Percentiles rank a stretch among this genome's conserved stretches.
These are phyloP conservation scores for Diplodia corticola DNA, from an alignment of 2,329 filamentous ascomycete species.

Conservation along the genomic window DNA sequence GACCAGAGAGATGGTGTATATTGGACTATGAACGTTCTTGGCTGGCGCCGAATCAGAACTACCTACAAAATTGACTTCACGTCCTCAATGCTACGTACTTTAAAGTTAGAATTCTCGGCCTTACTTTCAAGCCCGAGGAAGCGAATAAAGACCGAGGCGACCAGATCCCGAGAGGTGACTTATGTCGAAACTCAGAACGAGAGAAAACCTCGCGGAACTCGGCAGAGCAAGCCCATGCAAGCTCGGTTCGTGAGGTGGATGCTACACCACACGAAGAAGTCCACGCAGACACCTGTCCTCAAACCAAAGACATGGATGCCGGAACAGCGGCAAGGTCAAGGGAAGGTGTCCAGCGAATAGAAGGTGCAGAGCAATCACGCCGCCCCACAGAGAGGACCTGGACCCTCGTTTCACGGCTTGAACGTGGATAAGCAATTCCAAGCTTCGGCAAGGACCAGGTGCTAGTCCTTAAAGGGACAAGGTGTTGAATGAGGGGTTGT, in stretches of 20 bases:
- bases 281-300: not conserved
- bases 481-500: not conserved
- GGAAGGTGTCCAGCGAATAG: not conserved
- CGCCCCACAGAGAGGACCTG: not conserved
- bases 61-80: too few relatives aligned
- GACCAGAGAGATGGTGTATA: too few relatives aligned
- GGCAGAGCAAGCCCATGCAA: not conserved
- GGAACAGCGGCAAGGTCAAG: not conserved
- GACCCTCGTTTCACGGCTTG: not conserved
- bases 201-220: not conserved
- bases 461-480: not conserved
- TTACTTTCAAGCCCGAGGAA: not conserved
- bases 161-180: not conserved
- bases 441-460: not conserved
- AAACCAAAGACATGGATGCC: not conserved
- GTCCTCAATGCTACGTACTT: too few relatives aligned
- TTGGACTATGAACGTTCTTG: too few relatives aligned
- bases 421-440: not conserved
- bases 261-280: not conserved
- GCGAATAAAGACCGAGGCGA: not conserved
- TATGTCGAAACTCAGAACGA: not conserved
- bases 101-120: not conserved
- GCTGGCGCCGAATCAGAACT: too few relatives aligned
- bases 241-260: not conserved
- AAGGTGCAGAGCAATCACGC: not conserved